Evolutionary conservation across 2,329 filamentous ascomycete genomes (phyloP).

Genomic region (Microcyclosporella mali): DNA sequence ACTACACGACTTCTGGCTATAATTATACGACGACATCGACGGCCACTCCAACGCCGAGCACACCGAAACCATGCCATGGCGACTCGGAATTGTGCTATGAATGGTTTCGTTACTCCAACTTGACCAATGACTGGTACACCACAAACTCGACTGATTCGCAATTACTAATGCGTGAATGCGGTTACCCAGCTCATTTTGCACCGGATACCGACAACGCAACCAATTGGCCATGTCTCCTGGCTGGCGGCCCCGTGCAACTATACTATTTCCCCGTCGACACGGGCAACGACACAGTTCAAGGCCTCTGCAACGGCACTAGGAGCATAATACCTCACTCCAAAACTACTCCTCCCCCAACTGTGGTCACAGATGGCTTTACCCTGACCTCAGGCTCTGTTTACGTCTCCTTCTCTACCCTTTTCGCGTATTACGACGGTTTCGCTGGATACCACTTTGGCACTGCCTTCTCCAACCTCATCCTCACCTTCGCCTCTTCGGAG

Average conservation of each 20-base stretch:
- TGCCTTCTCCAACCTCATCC: constrained; percentile 16
- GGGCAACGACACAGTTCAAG: not conserved
- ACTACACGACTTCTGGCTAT: constrained; percentile 1
- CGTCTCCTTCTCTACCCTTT: constrained; percentile 20
- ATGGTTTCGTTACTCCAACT: too few species aligned
- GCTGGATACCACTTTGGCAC: constrained; percentile 14
- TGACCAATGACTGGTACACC: constrained; percentile 9
- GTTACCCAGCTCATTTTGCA: constrained; percentile 5
- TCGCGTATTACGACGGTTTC: constrained; percentile 15
- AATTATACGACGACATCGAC: constrained; percentile 1
- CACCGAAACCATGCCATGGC: constrained; percentile 9
- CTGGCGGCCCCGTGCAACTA: constrained; percentile 17
- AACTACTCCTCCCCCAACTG: not conserved
- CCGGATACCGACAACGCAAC: not conserved
- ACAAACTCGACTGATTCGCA: constrained; percentile 4
- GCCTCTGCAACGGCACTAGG: constrained; percentile 3
- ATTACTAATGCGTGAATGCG: constrained; percentile 10
- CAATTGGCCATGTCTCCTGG: constrained; percentile 1
- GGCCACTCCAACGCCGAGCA: constrained; percentile 3
- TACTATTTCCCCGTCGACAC: constrained; percentile 21
- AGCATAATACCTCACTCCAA: not conserved
- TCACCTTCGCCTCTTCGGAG: constrained; percentile 10
- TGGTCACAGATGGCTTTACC: constrained; percentile 17
- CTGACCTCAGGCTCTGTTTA: constrained; percentile 20
- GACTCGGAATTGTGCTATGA: constrained; percentile 9